These are phyloP conservation scores for Lipomyces lipofer DNA, from an alignment of 805 yeast species.

Conservation along the genomic window DNA sequence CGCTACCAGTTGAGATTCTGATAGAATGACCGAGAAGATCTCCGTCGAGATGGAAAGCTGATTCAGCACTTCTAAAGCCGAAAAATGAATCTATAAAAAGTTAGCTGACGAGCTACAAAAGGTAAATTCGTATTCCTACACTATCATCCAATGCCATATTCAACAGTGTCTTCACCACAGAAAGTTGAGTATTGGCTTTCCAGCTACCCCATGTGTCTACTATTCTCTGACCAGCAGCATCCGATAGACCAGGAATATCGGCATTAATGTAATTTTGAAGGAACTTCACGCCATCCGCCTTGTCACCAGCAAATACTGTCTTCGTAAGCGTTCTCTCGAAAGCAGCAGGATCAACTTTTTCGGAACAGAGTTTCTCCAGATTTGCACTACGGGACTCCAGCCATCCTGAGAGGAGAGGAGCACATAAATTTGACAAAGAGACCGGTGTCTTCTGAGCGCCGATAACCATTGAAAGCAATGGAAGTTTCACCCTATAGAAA, in stretches of 20 bases:
- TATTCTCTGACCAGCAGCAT: slow-evolving; percentile 53
- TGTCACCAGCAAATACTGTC: slow-evolving; percentile 64
- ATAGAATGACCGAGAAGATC: slow-evolving; percentile 44
- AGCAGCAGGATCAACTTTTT: slow-evolving; percentile 51
- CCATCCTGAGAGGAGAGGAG: slow-evolving; percentile 49
- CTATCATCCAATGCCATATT: slow-evolving; percentile 51
- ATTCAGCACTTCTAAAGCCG: slow-evolving; percentile 50
- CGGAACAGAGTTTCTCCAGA: slow-evolving; percentile 47
- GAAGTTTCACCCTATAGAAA: slow-evolving; percentile 57
- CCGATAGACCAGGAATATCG: slow-evolving; percentile 37
- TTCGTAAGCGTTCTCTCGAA: slow-evolving; percentile 61
- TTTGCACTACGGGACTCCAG: slow-evolving; percentile 49
- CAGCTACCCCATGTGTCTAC: slow-evolving; percentile 57
- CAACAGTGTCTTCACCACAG: slow-evolving; percentile 59
- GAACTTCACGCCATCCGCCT: slow-evolving; percentile 60
- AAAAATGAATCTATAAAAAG: slow-evolving; percentile 40
- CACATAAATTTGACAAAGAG: slow-evolving; percentile 44
- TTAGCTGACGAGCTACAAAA: neutral
- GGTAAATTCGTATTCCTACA: no score
- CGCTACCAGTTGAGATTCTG: slow-evolving; percentile 5
- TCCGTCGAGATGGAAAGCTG: slow-evolving; percentile 59
- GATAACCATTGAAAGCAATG: slow-evolving; percentile 50
- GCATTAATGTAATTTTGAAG: slow-evolving; percentile 51
- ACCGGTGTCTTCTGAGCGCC: slow-evolving; percentile 42
- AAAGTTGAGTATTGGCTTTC: slow-evolving; percentile 57